Evolutionary conservation across 257 asterid species (phyloP).

Genomic region (Solanum etuberosum): DNA sequence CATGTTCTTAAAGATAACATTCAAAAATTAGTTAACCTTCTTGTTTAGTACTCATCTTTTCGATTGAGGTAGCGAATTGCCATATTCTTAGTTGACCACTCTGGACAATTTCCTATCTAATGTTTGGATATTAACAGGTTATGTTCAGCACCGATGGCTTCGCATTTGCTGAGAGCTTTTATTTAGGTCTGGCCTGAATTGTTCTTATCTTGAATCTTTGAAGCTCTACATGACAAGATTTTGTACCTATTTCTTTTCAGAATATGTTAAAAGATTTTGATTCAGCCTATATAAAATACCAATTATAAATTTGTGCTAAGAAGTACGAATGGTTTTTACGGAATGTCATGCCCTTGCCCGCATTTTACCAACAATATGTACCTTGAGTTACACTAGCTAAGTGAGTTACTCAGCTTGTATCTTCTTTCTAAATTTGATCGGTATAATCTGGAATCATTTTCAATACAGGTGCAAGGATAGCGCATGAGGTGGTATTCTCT

Average conservation of each 20-base stretch:
- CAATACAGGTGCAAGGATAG: slow-evolving; percentile 69
- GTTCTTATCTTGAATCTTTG: neutral
- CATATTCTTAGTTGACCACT: neutral
- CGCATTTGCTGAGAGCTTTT: slow-evolving; percentile 80
- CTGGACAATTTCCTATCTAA: neutral
- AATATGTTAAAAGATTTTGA: no score
- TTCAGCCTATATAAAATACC: no score
- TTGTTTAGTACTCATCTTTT: neutral
- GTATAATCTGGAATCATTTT: neutral
- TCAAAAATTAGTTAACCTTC: neutral
- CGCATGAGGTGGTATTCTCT: slow-evolving; percentile 66
- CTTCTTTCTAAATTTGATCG: neutral
- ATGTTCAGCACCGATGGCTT: slow-evolving; percentile 92
- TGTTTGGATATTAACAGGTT: slow-evolving; percentile 43
- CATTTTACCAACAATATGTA: neutral
- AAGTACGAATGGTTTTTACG: neutral
- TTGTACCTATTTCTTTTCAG: neutral
- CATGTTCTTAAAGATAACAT: neutral
- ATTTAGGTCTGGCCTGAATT: slow-evolving; percentile 40
- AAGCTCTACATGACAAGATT: neutral
- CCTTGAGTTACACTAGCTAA: neutral
- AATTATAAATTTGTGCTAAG: neutral
- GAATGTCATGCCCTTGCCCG: neutral
- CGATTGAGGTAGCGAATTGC: neutral
- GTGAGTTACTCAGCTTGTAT: neutral